Evolutionary conservation across 768 basidiomycete species (phyloP), one percentile per base, ranked within the genome.

Genomic region (Hygrophorus russula): DNA sequence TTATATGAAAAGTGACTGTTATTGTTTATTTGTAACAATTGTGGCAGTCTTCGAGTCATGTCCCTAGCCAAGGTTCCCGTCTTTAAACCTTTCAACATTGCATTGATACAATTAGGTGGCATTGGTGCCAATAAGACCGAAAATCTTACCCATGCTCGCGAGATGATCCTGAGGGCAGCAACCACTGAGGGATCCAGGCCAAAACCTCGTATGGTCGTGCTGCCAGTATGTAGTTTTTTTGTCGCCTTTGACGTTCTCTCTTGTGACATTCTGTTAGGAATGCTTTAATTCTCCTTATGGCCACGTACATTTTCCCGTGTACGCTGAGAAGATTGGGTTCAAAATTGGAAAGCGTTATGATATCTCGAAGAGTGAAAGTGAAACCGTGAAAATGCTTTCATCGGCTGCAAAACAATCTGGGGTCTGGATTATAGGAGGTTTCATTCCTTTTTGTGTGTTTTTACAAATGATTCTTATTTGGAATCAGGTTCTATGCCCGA

Each of bases 381-480:
- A 85, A 56, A 87, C 80, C 41, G 75, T 97, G 42, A 78, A 69
- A 59, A 80, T 85, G 74, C 72, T 99, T 39, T 87, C 89, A 29
- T 65, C 69, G 24, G 78, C 73, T 39, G 96, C 96, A 0, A 88
- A 79, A 58, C 76, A 87, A 56, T 67, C 76, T 24, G 74, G 69
- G 5, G 69, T 81, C 10, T 98, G 93, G 93, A 65, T 99, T n/a
- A 76, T 99, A 52, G 96, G 93, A 61, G 96, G 94, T 82, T 24
- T 24, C 24, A 53, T 13, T 36, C 24, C 33, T 10, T 10, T 20
- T 17, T 30, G 14, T 9, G 5, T 30, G 20, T 5, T 19, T 18
- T 38, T n/a, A 29, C 28, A 28, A n/a, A n/a, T 12, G 19, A 30
- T 20, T 19, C 20, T 6, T 9, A 39, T 11, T 18, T 5, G 14